Conservation (phyloP, 2,329 filamentous ascomycete species). For the Alternaria angustiovoidea region DNA sequence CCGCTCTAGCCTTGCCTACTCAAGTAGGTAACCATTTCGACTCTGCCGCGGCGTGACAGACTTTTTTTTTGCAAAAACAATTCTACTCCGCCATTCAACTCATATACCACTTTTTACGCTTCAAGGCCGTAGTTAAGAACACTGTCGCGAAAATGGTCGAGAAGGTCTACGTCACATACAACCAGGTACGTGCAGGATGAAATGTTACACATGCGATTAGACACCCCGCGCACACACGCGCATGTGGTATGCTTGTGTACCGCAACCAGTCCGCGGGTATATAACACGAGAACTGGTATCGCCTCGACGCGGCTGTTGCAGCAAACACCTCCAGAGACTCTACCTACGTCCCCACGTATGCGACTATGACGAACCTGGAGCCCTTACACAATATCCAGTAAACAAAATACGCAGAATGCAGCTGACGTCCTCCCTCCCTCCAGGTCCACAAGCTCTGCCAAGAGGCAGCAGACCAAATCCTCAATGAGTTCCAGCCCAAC, state of each 20-base stretch:
- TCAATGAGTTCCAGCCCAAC: constrained; percentile 86
- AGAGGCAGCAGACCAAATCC: constrained; percentile 79
- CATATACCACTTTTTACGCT: background rate
- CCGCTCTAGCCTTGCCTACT: constrained; percentile 18
- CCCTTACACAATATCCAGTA: background rate
- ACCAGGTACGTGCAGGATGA: constrained; percentile 47
- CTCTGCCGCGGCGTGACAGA: constrained; percentile 16
- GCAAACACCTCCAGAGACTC: background rate
- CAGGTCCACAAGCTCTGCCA: constrained; percentile 98
- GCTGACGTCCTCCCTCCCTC: constrained; percentile 18
- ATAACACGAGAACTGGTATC: background rate
- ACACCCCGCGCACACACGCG: constrained; percentile 12
- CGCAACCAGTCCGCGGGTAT: background rate
- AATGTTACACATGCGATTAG: constrained; percentile 16
- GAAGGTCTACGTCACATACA: constrained; percentile 55
- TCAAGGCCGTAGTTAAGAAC: constrained; percentile 4
- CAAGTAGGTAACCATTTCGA: constrained; percentile 18
- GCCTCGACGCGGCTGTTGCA: background rate
- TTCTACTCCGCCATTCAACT: constrained; percentile 1
- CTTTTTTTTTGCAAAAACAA: constrained; percentile 14
- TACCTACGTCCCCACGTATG: background rate
- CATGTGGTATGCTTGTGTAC: constrained; percentile 15
- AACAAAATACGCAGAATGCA: background rate
- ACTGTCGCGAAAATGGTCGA: constrained; percentile 47
- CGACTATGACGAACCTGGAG: background rate